These are phyloP conservation scores for Backusella circina DNA, from an alignment of 192 early-diverging fungal genomes.

Conservation along the genomic window DNA sequence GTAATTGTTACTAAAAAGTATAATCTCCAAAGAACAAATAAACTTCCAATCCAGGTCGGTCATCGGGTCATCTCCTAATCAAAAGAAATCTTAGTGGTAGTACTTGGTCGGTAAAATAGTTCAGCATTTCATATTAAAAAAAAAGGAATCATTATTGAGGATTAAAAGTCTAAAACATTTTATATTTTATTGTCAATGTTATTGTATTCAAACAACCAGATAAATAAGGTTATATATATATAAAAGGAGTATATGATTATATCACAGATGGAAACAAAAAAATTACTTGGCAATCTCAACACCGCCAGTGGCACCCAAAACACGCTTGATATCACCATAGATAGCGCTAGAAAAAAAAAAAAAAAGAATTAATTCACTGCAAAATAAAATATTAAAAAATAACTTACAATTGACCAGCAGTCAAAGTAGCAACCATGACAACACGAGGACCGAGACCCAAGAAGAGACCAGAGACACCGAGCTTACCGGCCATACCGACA, in stretches of 20 bases:
- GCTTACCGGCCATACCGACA: constrained; percentile 29
- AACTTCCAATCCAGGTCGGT: not conserved
- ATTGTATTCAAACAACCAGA: constrained; percentile 6
- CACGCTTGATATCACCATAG: constrained; percentile 60
- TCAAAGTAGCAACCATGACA: constrained; percentile 66
- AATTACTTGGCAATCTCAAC: constrained; percentile 45
- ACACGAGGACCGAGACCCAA: constrained; percentile 61
- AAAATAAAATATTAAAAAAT: not conserved
- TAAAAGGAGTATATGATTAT: constrained; percentile 3
- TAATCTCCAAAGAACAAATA: not conserved
- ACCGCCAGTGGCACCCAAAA: constrained; percentile 56
- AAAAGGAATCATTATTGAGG: not conserved
- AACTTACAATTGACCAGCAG: constrained; percentile 55
- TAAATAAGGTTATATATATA: constrained; percentile 7
- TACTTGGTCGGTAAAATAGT: not conserved
- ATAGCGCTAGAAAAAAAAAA: constrained; percentile 39
- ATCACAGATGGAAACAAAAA: not conserved
- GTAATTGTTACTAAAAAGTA: not conserved
- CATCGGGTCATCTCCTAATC: not conserved
- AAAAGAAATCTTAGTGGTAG: not conserved
- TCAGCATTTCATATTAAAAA: not conserved
- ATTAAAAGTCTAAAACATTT: not conserved
- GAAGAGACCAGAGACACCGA: constrained; percentile 57
- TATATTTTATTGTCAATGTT: not conserved
- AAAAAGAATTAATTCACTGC: not conserved